Evolutionary conservation across 78 protist species (phyloP).

Genomic region (Parvularia atlantis): DNA sequence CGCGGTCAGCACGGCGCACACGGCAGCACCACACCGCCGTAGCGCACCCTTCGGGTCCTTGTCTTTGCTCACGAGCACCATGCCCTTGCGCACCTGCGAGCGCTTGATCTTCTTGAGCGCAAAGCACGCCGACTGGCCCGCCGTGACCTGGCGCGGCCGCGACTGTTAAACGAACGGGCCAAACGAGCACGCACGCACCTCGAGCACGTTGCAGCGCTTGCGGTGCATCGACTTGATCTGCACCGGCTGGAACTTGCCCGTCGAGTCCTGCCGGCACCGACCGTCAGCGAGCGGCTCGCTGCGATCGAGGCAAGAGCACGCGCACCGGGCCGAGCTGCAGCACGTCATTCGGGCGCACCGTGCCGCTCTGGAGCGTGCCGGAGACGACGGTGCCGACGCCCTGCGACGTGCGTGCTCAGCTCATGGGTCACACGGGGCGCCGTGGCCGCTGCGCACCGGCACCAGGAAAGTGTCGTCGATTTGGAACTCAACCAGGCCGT

Average conservation of each 20-base stretch:
- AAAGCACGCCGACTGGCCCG: conserved; percentile 70
- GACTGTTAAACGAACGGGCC: not conserved
- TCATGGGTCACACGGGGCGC: too few relatives aligned
- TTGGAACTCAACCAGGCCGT: conserved; percentile 38
- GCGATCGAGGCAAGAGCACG: too few relatives aligned
- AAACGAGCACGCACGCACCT: not conserved
- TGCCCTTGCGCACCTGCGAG: conserved; percentile 67
- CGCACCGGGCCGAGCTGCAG: conserved; percentile 81
- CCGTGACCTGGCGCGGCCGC: conserved; percentile 52
- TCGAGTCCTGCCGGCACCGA: too few relatives aligned
- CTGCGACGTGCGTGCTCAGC: conserved; percentile 11
- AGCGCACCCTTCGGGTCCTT: not conserved
- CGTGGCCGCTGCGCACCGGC: too few relatives aligned
- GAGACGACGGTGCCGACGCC: conserved; percentile 84
- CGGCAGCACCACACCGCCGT: conserved; percentile 2
- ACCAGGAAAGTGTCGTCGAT: conserved; percentile 54
- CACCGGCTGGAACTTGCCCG: conserved; percentile 54
- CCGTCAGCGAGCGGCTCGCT: too few relatives aligned
- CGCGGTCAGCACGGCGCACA: not conserved
- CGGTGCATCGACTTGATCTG: conserved; percentile 46
- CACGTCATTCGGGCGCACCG: conserved; percentile 29
- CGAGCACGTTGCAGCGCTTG: conserved; percentile 18
- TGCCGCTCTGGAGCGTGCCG: conserved; percentile 70
- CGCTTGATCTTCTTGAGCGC: conserved; percentile 70
- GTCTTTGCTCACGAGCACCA: conserved; percentile 49